Evolutionary conservation across 768 basidiomycete genomes (phyloP).

Genomic region (Russula earlei): DNA sequence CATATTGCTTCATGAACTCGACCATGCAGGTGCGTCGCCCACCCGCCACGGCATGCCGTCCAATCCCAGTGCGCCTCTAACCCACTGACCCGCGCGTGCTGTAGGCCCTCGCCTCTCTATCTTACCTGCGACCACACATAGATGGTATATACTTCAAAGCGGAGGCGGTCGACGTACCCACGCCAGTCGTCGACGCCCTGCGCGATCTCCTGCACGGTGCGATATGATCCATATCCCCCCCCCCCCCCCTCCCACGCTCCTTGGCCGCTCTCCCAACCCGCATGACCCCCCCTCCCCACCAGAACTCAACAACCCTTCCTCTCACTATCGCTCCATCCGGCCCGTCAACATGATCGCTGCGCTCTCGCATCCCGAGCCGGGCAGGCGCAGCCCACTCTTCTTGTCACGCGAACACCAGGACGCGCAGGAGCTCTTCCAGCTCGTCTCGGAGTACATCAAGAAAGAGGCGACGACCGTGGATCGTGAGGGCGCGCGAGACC

Average conservation of each 20-base stretch:
- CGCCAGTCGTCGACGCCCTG: constrained; percentile 79
- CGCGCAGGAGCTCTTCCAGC: constrained; percentile 95
- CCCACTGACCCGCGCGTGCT: constrained; percentile 7
- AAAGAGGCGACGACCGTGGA: constrained; percentile 71
- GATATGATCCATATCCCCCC: background rate
- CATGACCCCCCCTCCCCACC: background rate
- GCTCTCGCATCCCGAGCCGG: constrained; percentile 45
- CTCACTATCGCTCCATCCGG: constrained; percentile 51
- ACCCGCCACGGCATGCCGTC: background rate
- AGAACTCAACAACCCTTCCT: constrained; percentile 60
- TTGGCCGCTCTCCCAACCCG: background rate
- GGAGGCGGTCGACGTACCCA: constrained; percentile 69
- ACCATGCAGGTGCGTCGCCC: constrained; percentile 60
- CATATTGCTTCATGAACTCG: constrained; percentile 97
- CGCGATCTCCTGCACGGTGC: constrained; percentile 59
- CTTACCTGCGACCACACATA: constrained; percentile 74
- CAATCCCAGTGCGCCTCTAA: constrained; percentile 1
- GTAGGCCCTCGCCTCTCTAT: constrained; percentile 85
- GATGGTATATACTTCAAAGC: constrained; percentile 67
- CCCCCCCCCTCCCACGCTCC: constrained; percentile 15
- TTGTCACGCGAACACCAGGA: constrained; percentile 94
- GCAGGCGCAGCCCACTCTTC: constrained; percentile 56
- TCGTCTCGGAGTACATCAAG: constrained; percentile 83
- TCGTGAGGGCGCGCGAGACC: constrained; percentile 58
- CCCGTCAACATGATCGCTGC: constrained; percentile 66